Percentiles rank a stretch among this genome's conserved stretches.
Conservation (phyloP, 305 asterid species). For the Galium porrigens region DNA sequence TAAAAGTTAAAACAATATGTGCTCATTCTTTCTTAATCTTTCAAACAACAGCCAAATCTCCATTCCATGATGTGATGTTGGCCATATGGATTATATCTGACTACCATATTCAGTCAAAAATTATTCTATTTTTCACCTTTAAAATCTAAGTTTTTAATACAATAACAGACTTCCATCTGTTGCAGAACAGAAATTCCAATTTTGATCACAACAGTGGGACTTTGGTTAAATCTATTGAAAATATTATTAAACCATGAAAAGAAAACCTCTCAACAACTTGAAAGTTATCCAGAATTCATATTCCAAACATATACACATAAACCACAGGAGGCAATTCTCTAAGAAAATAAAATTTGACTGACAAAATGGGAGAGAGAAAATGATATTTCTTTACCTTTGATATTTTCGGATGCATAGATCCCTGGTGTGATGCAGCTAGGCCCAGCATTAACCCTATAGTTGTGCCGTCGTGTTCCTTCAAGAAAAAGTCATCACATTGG, state of each 20-base stretch:
- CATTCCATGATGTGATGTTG: neutral
- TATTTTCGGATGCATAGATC: conserved; percentile 88
- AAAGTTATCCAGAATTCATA: neutral
- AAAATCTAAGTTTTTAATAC: neutral
- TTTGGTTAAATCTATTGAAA: neutral
- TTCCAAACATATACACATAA: neutral
- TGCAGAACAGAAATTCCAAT: neutral
- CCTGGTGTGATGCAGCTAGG: conserved; percentile 91
- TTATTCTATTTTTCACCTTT: neutral
- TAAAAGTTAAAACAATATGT: neutral
- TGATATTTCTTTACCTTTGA: conserved; percentile 52
- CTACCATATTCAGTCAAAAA: neutral
- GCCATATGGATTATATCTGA: neutral
- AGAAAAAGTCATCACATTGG: conserved; percentile 10
- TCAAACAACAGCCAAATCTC: neutral
- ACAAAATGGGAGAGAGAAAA: conserved; percentile 17
- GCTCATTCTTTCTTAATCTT: neutral
- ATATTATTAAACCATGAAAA: neutral
- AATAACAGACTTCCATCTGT: neutral
- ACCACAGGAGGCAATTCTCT: neutral
- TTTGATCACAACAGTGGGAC: neutral
- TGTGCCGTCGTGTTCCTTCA: conserved; percentile 86
- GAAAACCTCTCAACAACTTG: conserved; percentile 1
- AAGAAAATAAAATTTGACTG: neutral
- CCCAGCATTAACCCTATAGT: conserved; percentile 95